Base-by-base conservation (phyloP, 805 yeast genomes). In the Monosporozyma aquatica region DNA sequence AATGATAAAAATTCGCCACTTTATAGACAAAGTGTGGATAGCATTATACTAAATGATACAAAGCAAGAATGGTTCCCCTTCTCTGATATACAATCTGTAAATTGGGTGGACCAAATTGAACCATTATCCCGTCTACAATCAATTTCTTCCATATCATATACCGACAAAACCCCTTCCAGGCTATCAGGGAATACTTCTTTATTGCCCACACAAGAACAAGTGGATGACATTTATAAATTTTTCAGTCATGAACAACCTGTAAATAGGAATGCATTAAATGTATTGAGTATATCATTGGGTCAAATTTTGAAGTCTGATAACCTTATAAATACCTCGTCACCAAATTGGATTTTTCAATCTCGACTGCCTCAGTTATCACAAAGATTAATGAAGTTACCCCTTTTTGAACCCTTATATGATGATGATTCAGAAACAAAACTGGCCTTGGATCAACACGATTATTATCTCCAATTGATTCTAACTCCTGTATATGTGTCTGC, bases 391-490 rank as follows among this genome's bases (percentile, higher is more conserved):
- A 45, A 47, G 20, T 34, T 59, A 27, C 61, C 59, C 2, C 43
- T 52, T 4, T 49, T 45, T n/a, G n/a, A n/a, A n/a, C n/a, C n/a
- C n/a, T n/a, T n/a, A n/a, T n/a, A n/a, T n/a, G n/a, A n/a, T n/a
- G n/a, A n/a, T n/a, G n/a, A n/a, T n/a, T n/a, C n/a, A n/a, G n/a
- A n/a, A n/a, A n/a, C n/a, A n/a, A n/a, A n/a, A n/a, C n/a, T n/a
- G n/a, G 38, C 53, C 5, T 42, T 53, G n/a, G 62, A 59, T 37
- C 56, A 58, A 26, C 62, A 58, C 37, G 54, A 51, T 11, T 61
- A 59, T 40, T 55, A 48, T 34, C 49, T 61, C 8, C 61, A 61
- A 43, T 29, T 59, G 20, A 53, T 46, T 21, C 52, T 56, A 40
- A 32, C 22, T 9, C 38, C 38, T 6, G 15, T 14, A 25, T 10